phyloP scores from a whole-genome alignment of 441 rosid species.

The Erodium moschatum region DNA sequence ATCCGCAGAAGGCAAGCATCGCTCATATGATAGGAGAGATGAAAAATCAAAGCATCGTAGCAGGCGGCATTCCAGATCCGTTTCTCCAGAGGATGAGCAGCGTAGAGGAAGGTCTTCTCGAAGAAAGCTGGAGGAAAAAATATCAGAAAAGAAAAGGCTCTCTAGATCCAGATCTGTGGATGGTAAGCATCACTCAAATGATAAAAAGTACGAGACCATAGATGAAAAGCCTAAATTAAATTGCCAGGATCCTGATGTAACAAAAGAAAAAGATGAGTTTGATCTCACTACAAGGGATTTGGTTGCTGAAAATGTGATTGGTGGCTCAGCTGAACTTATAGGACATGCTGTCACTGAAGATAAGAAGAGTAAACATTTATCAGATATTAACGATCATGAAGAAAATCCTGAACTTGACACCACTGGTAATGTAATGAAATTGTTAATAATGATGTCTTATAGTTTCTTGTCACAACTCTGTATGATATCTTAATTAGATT shows the following conservation, averaged over 20 bases:
- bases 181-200: slow-evolving; percentile 20
- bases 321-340: slow-evolving; percentile 23
- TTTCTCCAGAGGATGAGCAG: slow-evolving; percentile 8
- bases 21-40: slow-evolving; percentile 12
- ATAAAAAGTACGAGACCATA: slow-evolving; percentile 22
- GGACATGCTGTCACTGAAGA: slow-evolving; percentile 24
- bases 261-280: slow-evolving; percentile 18
- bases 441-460: slow-evolving; percentile 7
- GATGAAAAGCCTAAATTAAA: slow-evolving; percentile 23
- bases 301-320: slow-evolving; percentile 23
- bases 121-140: slow-evolving; percentile 10
- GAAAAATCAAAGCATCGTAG: slow-evolving; percentile 12
- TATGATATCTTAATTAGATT: slow-evolving; percentile 2
- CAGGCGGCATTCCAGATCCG: slow-evolving; percentile 6
- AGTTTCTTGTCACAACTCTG: slow-evolving; percentile 13
- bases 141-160: slow-evolving; percentile 10
- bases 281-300: slow-evolving; percentile 21
- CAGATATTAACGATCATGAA: slow-evolving; percentile 14
- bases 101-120: not conserved
- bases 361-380: slow-evolving; percentile 12
- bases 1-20: slow-evolving; percentile 13
- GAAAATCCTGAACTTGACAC: slow-evolving; percentile 17
- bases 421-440: slow-evolving; percentile 23
- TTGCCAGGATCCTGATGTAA: slow-evolving; percentile 13
- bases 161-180: slow-evolving; percentile 11